A percentile compares a stretch with the other conserved stretches of the same genome.
These are phyloP conservation scores for Colletotrichum sidae DNA, from an alignment of 2,329 filamentous ascomycete genomes.

Conservation along the genomic window DNA sequence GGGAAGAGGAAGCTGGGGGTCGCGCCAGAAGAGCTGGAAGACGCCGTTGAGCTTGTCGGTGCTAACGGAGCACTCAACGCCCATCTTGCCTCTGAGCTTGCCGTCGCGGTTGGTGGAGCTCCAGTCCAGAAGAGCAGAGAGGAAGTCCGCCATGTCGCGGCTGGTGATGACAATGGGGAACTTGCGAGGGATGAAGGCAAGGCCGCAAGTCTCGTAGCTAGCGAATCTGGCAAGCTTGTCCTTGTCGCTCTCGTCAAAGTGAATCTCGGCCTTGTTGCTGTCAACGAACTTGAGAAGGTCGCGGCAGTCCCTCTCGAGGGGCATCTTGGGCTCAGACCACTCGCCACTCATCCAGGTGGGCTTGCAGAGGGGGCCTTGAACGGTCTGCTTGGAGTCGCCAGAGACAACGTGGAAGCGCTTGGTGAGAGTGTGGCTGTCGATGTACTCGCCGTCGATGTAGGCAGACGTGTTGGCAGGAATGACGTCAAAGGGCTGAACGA, in stretches of 20 bases:
- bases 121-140: conserved; percentile 14
- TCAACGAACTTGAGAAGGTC: conserved; percentile 14
- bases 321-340: conserved; percentile 13
- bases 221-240: conserved; percentile 23
- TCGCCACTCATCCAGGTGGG: conserved; percentile 22
- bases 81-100: conserved; percentile 18
- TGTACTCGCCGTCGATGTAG: neutral
- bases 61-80: conserved; percentile 6
- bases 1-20: conserved; percentile 4
- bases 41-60: conserved; percentile 3
- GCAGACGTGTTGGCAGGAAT: conserved; percentile 27
- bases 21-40: conserved; percentile 29
- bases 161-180: conserved; percentile 11
- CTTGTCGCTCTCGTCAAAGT: conserved; percentile 23
- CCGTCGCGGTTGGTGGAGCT: neutral
- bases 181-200: conserved; percentile 21
- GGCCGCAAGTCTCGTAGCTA: conserved; percentile 25
- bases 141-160: conserved; percentile 25
- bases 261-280: conserved; percentile 20
- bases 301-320: conserved; percentile 15
- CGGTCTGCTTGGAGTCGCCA: neutral
- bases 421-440: neutral
- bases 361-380: conserved; percentile 16
- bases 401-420: conserved; percentile 19
- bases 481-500: conserved; percentile 12